Evolutionary conservation across 2,329 filamentous ascomycete species (phyloP).

Genomic region (Sarocladium strictum): DNA sequence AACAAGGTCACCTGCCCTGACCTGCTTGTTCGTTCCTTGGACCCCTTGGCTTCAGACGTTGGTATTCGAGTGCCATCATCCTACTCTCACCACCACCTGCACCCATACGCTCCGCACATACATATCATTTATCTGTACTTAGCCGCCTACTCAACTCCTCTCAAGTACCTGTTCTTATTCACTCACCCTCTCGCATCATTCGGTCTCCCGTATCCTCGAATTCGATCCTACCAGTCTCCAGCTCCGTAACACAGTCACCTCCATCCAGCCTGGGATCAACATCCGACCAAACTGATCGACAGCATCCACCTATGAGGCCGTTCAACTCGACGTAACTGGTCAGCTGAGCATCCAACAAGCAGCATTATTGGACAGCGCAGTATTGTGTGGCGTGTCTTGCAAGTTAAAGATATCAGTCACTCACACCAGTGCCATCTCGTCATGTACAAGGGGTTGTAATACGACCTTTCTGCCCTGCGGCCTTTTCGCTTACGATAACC

Average conservation of each 20-base stretch:
- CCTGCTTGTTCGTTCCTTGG: background rate
- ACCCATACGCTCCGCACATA: background rate
- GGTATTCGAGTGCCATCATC: background rate
- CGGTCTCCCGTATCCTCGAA: background rate
- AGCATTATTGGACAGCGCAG: no score
- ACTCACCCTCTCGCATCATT: background rate
- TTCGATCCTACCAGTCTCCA: background rate
- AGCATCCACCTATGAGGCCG: no score
- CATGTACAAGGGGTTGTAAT: constrained; percentile 1
- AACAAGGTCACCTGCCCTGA: background rate
- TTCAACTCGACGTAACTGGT: no score
- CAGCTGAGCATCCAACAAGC: no score
- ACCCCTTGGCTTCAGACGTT: background rate
- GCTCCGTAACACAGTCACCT: background rate
- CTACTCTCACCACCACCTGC: background rate
- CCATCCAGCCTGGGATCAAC: background rate
- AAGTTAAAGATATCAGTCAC: no score
- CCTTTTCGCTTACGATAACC: background rate
- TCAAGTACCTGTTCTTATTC: background rate
- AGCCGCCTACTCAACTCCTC: background rate
- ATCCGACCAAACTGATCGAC: background rate
- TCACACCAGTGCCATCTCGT: background rate
- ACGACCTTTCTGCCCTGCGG: background rate
- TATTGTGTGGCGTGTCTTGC: no score
- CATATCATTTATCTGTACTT: constrained; percentile 1